Base-by-base conservation (phyloP, 1,139 yeast genomes). In the Entelexis sorbosivorans region DNA sequence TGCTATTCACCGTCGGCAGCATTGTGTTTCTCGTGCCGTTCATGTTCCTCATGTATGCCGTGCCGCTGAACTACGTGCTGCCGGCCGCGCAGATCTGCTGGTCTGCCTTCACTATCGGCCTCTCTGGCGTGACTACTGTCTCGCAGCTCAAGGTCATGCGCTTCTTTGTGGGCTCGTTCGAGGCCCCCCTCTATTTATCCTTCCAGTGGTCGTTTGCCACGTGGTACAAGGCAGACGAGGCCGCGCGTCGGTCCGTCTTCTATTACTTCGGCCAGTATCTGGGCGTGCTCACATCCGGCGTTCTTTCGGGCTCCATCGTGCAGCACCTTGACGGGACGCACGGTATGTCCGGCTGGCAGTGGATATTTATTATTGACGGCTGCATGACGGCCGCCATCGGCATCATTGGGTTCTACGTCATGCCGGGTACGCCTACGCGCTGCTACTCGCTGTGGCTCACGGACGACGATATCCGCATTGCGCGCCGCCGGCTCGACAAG, bases 311-410 rank as follows among this genome's bases (percentile, higher is more conserved):
- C 22, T 73, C 81, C 28, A 76, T 78, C 49, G 75, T 68, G 57
- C 66, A 73, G 54, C 62, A 69, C 38, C 55, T 81, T 14, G 69
- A 72, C 50, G 78, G 77, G 20, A 63, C 61, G 5, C 65, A 63
- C 48, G 81, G 82, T 1, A 65, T 75, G 39, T 71, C 66, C 31
- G 77, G 82, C 9, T 81, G 86, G 86, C 74, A 79, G 66, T 81
- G 86, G 86, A 76, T 78, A 61, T 81, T 78, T 61, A 74, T 81
- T 51, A 72, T 81, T 56, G 86, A 80, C 64, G 82, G 81, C n/a
- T 63, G 76, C 42, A 69, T 79, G 28, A 75, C 85, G 1, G 60
- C 81, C 19, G 74, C 68, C 5, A 75, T 81, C 39, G 86, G 82
- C 8, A 19, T 79, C 26, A 63, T 77, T 54, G 89, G 88, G 0